Base-by-base conservation (phyloP, 2,329 filamentous ascomycete genomes). In the Pestalotiopsis sp. region DNA sequence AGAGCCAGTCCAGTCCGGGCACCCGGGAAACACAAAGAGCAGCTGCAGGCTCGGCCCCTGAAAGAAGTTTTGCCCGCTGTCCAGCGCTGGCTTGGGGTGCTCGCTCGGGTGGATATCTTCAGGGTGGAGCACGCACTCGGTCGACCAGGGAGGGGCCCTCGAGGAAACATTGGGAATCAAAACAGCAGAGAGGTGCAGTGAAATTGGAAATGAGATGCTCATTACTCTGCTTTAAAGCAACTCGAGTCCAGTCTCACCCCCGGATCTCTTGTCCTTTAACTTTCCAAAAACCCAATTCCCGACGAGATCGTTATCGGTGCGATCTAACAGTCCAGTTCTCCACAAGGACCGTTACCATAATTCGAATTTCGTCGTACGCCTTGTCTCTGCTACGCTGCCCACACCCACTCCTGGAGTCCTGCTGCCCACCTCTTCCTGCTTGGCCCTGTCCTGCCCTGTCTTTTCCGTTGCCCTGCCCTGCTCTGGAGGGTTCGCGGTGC, bases 111-210 rank as follows among this genome's bases (percentile, higher is more conserved):
- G 66, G 66, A 59, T 31, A 14, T 60, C 45, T 36, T 36, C 31
- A 36, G 31, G 20, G 66, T 68, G 57, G 57, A 57, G 41, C 61
- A 49, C 69, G 49, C 52, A 66, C 69, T 65, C 41, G 66, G 49
- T 72, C 72, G 72, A 73, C 72, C 68, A 64, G 73, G 73, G 69
- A 70, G 68, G 57, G 31, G 68, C 20, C 45, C 45, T 52, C 17
- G 68, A 64, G 60, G 67, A 73, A 74, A 72, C 71, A 73, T 68
- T 69, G 66, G 45, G 68, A 67, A 64, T 70, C 70, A 72, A 72
- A 73, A 70, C 71, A 71, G 38, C 39, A 66, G 66, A 69, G 64
- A 68, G 69, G 45, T 52, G 45, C 17, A 52, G 20, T 17, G 45
- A 52, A 23, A 52, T 20, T 36, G 61, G 72, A 75, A 73, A 75